Percentiles rank a stretch among this genome's conserved stretches.
phyloP scores from a whole-genome alignment of 495 filamentous ascomycete genomes.

The Trichoderma orchidacearum region DNA sequence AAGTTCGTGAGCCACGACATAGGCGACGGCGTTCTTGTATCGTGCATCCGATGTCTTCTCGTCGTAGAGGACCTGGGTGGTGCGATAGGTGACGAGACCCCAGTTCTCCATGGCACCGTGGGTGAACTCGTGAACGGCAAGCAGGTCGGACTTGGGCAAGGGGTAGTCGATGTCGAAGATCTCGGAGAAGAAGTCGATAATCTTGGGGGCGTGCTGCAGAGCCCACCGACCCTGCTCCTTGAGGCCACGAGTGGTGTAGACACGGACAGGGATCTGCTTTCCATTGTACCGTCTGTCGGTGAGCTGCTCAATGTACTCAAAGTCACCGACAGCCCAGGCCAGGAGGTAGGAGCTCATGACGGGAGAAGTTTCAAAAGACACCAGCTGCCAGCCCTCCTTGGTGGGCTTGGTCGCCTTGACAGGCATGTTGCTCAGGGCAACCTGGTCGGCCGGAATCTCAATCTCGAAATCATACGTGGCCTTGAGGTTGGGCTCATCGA shows the following conservation, averaged over 20 bases:
- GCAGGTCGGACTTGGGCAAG: slow-evolving; percentile 84
- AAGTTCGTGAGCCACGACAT: slow-evolving; percentile 88
- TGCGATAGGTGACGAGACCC: slow-evolving; percentile 93
- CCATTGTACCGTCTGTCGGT: slow-evolving; percentile 82
- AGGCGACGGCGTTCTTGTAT: slow-evolving; percentile 83
- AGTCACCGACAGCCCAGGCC: slow-evolving; percentile 93
- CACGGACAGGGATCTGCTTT: slow-evolving; percentile 78
- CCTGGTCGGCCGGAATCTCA: slow-evolving; percentile 74
- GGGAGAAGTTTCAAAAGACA: slow-evolving; percentile 75
- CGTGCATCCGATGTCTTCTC: slow-evolving; percentile 76
- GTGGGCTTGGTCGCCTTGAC: slow-evolving; percentile 50
- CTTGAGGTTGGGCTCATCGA: slow-evolving; percentile 95
- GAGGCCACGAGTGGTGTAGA: slow-evolving; percentile 85
- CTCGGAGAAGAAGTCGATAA: slow-evolving; percentile 92
- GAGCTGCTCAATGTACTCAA: slow-evolving; percentile 86
- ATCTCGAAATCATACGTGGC: slow-evolving; percentile 88
- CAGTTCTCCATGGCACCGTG: slow-evolving; percentile 62
- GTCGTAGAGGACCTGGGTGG: slow-evolving; percentile 85
- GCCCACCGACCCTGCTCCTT: slow-evolving; percentile 81
- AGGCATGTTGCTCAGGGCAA: slow-evolving; percentile 91
- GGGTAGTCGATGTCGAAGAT: slow-evolving; percentile 92
- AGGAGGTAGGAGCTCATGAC: slow-evolving; percentile 97
- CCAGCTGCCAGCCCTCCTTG: slow-evolving; percentile 54
- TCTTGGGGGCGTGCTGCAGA: slow-evolving; percentile 70
- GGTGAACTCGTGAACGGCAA: slow-evolving; percentile 91